Evolutionary conservation across 805 yeast genomes (phyloP).

Genomic region (Saturnispora hagleri): DNA sequence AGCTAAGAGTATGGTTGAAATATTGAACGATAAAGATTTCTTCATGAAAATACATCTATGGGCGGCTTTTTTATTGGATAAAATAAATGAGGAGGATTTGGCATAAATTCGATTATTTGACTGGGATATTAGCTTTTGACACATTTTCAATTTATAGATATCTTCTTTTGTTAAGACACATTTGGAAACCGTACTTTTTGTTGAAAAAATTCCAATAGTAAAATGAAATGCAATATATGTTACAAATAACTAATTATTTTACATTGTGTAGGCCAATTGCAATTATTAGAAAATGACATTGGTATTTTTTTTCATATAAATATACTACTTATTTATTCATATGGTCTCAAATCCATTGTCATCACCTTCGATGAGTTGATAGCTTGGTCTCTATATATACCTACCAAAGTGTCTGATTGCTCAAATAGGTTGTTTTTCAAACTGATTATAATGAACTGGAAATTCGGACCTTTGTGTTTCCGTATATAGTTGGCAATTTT

Average conservation of each 20-base stretch:
- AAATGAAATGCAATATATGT: too few relatives aligned
- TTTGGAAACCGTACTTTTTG: too few relatives aligned
- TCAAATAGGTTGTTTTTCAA: conserved; percentile 82
- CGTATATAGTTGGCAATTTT: conserved; percentile 80
- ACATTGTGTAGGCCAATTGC: too few relatives aligned
- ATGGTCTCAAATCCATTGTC: conserved; percentile 61
- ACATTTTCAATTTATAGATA: not conserved
- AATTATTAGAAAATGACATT: too few relatives aligned
- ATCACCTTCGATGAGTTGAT: conserved; percentile 65
- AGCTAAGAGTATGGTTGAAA: conserved; percentile 45
- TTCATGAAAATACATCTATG: conserved; percentile 56
- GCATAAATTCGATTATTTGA: not conserved
- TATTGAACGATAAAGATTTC: conserved; percentile 44
- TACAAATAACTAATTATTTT: too few relatives aligned
- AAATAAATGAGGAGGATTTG: conserved; percentile 10
- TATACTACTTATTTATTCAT: conserved; percentile 26
- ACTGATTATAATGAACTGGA: conserved; percentile 90
- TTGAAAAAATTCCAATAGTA: not conserved
- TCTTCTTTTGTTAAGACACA: not conserved
- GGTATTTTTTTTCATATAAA: too few relatives aligned
- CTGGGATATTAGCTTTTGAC: not conserved
- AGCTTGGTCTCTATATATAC: conserved; percentile 77
- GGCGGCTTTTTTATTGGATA: conserved; percentile 44
- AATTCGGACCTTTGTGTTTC: conserved; percentile 61
- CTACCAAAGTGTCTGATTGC: conserved; percentile 82